Evolutionary conservation across 2,329 filamentous ascomycete species (phyloP).

Genomic region (Aspergillus chevalieri): DNA sequence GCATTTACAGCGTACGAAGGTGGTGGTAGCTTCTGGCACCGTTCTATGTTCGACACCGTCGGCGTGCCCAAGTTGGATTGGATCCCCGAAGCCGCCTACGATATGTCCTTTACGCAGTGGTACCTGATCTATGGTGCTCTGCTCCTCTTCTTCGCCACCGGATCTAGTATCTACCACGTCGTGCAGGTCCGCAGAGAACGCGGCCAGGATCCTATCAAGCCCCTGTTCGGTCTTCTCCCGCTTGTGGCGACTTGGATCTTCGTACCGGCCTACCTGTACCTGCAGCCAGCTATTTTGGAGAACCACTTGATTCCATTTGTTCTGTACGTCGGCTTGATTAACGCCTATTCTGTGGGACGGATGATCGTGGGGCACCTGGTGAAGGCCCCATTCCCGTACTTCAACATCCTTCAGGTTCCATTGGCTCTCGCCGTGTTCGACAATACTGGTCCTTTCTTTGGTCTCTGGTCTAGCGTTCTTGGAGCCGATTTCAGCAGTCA

Average conservation of each 20-base stretch:
- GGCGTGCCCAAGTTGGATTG: conserved; percentile 59
- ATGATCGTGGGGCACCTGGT: conserved; percentile 95
- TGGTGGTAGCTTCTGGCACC: conserved; percentile 89
- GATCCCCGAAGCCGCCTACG: conserved; percentile 66
- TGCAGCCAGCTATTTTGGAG: conserved; percentile 77
- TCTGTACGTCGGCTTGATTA: conserved; percentile 81
- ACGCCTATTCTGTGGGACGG: conserved; percentile 89
- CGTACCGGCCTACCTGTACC: conserved; percentile 69
- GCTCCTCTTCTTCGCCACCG: conserved; percentile 78
- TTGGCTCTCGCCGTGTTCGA: conserved; percentile 74
- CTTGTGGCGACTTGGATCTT: conserved; percentile 73
- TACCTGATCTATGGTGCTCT: conserved; percentile 81
- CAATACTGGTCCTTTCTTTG: conserved; percentile 64
- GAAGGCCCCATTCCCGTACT: conserved; percentile 80
- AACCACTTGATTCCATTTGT: conserved; percentile 83
- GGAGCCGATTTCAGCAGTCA: conserved; percentile 70
- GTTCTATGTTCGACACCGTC: conserved; percentile 66
- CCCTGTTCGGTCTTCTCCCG: conserved; percentile 76
- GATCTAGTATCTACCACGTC: conserved; percentile 69
- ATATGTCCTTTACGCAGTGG: conserved; percentile 83
- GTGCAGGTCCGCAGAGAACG: conserved; percentile 70
- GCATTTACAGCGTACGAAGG: conserved; percentile 76
- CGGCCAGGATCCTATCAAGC: conserved; percentile 58
- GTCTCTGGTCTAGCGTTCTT: conserved; percentile 65
- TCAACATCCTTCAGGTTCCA: conserved; percentile 76